Conservation (phyloP, 805 yeast genomes). For the Metschnikowia rubicola region DNA sequence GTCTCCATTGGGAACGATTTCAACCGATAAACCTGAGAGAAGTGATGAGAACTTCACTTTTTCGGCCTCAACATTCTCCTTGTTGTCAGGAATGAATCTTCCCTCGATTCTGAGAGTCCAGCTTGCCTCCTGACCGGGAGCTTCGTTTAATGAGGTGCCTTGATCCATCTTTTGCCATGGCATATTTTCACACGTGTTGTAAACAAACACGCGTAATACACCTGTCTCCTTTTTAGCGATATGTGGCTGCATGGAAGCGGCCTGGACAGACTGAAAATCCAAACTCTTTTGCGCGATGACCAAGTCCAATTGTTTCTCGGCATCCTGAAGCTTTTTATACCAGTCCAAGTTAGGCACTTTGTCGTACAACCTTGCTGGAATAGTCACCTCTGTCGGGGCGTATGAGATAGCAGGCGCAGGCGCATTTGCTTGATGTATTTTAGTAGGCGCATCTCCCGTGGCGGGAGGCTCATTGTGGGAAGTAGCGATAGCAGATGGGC, state of each 20-base stretch:
- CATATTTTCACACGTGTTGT: constrained; percentile 80
- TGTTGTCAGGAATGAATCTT: constrained; percentile 47
- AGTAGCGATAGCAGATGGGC: constrained; percentile 19
- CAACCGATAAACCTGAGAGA: constrained; percentile 80
- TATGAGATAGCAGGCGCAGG: constrained; percentile 40
- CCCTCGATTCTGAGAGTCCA: constrained; percentile 95
- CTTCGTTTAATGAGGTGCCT: constrained; percentile 14
- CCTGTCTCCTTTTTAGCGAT: constrained; percentile 47
- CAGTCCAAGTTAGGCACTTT: constrained; percentile 67
- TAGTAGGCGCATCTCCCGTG: constrained; percentile 28
- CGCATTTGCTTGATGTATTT: constrained; percentile 21
- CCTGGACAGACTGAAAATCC: constrained; percentile 70
- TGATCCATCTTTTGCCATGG: constrained; percentile 61
- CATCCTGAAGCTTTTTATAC: constrained; percentile 68
- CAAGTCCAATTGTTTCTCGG: constrained; percentile 81
- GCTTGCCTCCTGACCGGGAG: constrained; percentile 38
- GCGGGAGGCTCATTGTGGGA: constrained; percentile 16
- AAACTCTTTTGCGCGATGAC: constrained; percentile 77
- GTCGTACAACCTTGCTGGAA: constrained; percentile 35
- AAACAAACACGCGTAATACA: constrained; percentile 72
- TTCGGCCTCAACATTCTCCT: constrained; percentile 5
- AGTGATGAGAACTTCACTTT: constrained; percentile 42
- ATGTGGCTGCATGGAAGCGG: constrained; percentile 37
- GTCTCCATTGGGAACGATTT: constrained; percentile 48
- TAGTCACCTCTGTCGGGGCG: constrained; percentile 40